phyloP scores from a whole-genome alignment of 1,284 basidiomycete species.

The Leucoagaricus sp. region DNA sequence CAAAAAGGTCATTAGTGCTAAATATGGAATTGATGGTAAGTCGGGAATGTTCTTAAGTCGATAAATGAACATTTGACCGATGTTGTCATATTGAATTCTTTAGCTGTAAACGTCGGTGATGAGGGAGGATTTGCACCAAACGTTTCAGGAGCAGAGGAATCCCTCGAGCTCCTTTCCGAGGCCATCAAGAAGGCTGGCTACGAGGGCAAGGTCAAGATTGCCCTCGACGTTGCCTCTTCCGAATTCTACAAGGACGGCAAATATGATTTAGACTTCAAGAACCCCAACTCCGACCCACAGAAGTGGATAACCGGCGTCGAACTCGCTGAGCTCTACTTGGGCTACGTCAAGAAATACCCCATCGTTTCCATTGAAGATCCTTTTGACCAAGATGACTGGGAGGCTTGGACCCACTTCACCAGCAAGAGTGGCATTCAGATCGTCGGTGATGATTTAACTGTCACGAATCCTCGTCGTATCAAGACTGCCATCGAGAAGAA shows the following conservation, averaged over 20 bases:
- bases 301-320: conserved; percentile 95
- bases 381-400: conserved; percentile 99
- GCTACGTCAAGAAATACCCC: conserved; percentile 89
- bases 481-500: conserved; percentile 99
- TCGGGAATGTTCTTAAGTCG: too few species aligned
- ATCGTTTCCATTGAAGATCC: conserved; percentile 99
- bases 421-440: conserved; percentile 80
- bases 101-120: conserved; percentile 99
- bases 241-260: conserved; percentile 99
- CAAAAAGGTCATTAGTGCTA: conserved; percentile 99
- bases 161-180: conserved; percentile 93
- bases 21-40: conserved; percentile 97
- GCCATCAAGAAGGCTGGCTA: conserved; percentile 98
- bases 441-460: conserved; percentile 97
- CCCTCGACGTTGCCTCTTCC: conserved; percentile 98
- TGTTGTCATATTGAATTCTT: conserved; percentile 18
- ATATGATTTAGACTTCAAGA: conserved; percentile 99
- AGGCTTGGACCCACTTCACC: conserved; percentile 96
- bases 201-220: conserved; percentile 98
- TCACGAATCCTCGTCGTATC: conserved; percentile 98
- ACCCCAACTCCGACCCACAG: conserved; percentile 97
- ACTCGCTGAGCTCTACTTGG: conserved; percentile 93
- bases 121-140: conserved; percentile 99
- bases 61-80: conserved; percentile 3
- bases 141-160: conserved; percentile 95